Evolutionary conservation across 495 filamentous ascomycete species (phyloP).

Genomic region (Astrothelium macrocarpum): DNA sequence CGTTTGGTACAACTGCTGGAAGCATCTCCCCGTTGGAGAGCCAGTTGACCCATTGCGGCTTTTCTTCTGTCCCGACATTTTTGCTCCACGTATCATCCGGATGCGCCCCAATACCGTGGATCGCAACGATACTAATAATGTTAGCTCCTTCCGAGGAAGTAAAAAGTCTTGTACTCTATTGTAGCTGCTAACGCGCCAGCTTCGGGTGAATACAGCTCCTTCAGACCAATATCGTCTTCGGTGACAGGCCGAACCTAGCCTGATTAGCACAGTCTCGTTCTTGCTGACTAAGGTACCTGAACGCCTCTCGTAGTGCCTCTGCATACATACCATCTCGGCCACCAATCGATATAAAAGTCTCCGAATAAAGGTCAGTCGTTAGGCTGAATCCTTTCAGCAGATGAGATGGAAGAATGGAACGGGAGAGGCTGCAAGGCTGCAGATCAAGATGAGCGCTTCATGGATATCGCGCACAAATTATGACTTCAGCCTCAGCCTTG

Average conservation of each 20-base stretch:
- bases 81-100: constrained; percentile 24
- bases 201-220: constrained; percentile 16
- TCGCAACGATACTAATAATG: constrained; percentile 20
- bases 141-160: constrained; percentile 6
- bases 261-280: neutral
- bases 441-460: neutral
- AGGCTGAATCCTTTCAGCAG: neutral
- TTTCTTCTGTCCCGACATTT: constrained; percentile 18
- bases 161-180: no score
- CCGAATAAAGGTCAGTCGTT: neutral
- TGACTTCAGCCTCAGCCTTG: no score
- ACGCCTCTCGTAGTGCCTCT: no score
- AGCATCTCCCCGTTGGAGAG: constrained; percentile 18
- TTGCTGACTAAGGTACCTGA: neutral
- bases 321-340: neutral
- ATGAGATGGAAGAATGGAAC: neutral
- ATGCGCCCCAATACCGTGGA: constrained; percentile 24
- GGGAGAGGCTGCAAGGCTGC: neutral
- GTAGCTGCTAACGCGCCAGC: constrained; percentile 11
- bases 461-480: neutral
- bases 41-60: constrained; percentile 22
- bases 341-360: neutral
- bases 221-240: constrained; percentile 16
- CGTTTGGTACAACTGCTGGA: constrained; percentile 17
- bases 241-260: constrained; percentile 11